Evolutionary conservation across 176 grass and related monocot species (phyloP), one percentile per base, ranked within the genome.

Genomic region (Hyparrhenia diplandra): DNA sequence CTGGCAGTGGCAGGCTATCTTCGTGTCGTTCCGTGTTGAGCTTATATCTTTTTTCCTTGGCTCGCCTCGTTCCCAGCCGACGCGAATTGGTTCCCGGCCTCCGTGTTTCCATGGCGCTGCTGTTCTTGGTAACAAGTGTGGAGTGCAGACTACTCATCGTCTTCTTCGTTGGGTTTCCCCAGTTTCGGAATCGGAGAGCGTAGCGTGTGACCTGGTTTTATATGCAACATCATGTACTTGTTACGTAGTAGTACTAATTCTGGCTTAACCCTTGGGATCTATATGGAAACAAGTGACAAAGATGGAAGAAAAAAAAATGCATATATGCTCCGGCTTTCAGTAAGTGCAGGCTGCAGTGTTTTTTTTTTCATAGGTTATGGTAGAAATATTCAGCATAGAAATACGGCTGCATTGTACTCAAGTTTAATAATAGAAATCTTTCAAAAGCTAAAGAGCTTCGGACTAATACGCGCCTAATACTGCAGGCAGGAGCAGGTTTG

Each of bases 91-190:
- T 80, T 62, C 60, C 28, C 70, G 46, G 77, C 77, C 64, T 75
- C 76, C 87, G 69, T 84, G 82, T 81, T 89, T 81, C 77, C 82
- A 52, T 85, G 64, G 73, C 46, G 81, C 58, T 28, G 69, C 58
- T 37, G 70, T 80, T 71, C 87, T 88, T 73, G 67, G 49, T 72
- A 71, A 81, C 87, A 40, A 89, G 32, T 81, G 45, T 72, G 57
- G 83, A 89, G 82, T 89, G 79, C 41, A 71, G 52, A 55, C 27
- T 76, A 89, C 87, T 81, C 87, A 30, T 81, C 34, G 58, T 81
- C 34, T 43, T 12, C 36, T 4, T 80, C 69, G 66, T 58, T 58
- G 43, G 71, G 30, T 77, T 89, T 69, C 40, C 64, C 58, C 70
- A 69, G 70, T 89, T 52, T 30, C 43, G 77, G 82, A 71, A 85